Evolutionary conservation across 352 stramenopile species (phyloP), one percentile per base, ranked within the genome.

Genomic region (Thalassiosira livingstoniorum): DNA sequence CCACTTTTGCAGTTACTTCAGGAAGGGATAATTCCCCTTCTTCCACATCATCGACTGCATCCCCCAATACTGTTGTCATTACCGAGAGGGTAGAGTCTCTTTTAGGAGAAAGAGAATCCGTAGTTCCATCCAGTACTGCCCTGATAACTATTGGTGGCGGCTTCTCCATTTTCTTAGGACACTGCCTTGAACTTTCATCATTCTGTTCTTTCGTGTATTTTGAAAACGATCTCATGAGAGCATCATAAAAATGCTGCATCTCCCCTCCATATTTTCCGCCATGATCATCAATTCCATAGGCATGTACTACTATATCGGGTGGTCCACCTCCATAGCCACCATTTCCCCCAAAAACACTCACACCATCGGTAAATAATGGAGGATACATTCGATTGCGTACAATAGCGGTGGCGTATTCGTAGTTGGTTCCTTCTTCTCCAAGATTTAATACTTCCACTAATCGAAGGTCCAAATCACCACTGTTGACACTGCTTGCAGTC

Each of bases 391-490:
- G 60, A 79, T 89, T 85, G 23, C 70, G 31, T 55, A 83, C 68
- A 53, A 87, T 80, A 11, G 83, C 57, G 25, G 60, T 71, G 31
- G 78, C 80, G 57, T 76, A 86, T 42, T 79, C 72, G n/a, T 78
- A 84, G 51, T 74, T 64, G 60, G 83, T 87, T 13, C 78, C 83
- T 35, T 87, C 78, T 47, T 80, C 73, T 39, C 72, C 77, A 18
- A 84, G 69, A 35, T 89, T 89, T 2, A 80, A 71, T 13, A 89
- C 82, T 54, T 87, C 65, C 2, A 89, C 82, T 31, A 87, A 18
- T 62, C 53, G 39, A 58, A 79, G 66, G 21, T 69, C 43, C 64
- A 70, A 67, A 29, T 58, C 32, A 15, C 34, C 23, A 63, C 35
- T 31, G 13, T 18, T 63, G 15, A 15, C n/a, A 69, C 18, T n/a